Evolutionary conservation across 305 asterid species (phyloP), one percentile per base, ranked within the genome.

Genomic region (Fraxinus greggii): DNA sequence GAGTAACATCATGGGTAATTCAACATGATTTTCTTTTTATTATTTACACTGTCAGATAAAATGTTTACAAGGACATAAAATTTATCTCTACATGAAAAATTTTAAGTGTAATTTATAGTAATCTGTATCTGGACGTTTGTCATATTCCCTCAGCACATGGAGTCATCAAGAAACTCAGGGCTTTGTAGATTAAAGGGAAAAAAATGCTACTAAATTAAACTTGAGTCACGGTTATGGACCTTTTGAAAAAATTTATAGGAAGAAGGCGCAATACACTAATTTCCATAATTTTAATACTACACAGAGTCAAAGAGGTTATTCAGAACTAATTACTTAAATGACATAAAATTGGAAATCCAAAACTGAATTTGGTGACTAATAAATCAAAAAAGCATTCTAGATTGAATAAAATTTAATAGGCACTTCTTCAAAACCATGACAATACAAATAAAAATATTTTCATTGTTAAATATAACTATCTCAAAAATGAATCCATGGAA

Each of bases 401-500:
- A 76, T 72, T 72, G 78, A 77, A 40, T 21, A 80, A 74, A 72
- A 75, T 56, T 36, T 81, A 63, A 75, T 75, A 24, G 32, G 24
- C 48, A 79, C 42, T 36, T 23, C 13, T 19, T 26, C 33, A 26
- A 51, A 36, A 38, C 28, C 67, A 35, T 29, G 7, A 61, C 61
- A 19, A 28, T 59, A 75, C 36, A 8, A 13, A 4, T 29, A 51
- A 77, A 21, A 15, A 9, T 35, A 26, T 28, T 80, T 83, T 17
- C 61, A 69, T 84, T 38, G 67, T 31, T 45, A 85, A 51, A 56
- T 80, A 61, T 23, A 73, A 77, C 77, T 21, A 48, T 78, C 56
- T 80, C 72, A 56, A 76, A 23, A 2, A 72, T 33, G 78, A 82
- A 78, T 78, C 67, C 69, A 83, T 54, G 2, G 80, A 80, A 78